Base-by-base conservation (phyloP, 805 yeast genomes). In the Yarrowia phangngaensis region DNA sequence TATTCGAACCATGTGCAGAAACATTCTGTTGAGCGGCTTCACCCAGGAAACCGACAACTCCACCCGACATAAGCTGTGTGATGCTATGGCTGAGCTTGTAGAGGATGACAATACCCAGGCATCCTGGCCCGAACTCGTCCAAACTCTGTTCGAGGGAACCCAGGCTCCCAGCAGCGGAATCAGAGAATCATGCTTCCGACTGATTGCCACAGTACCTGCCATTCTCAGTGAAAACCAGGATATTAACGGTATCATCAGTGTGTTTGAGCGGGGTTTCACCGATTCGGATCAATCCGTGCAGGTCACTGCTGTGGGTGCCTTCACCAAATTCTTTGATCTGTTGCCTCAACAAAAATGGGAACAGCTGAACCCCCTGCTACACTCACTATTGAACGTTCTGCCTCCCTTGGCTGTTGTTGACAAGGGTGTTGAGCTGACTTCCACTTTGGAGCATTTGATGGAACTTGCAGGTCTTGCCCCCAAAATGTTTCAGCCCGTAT, bases 381-480 rank as follows among this genome's bases (percentile, higher is more conserved):
- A 97, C 43, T 77, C 80, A 56, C 69, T 92, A 59, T 72, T 92
- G 56, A 86, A 86, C 64, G 84, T 95, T 34, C 73, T 92, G 58
- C 96, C 96, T 45, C 81, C 87, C 56, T 77, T 92, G 53, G 72
- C 88, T 52, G 81, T 78, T 54, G 78, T 73, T 59, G 89, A 90
- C 34, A 84, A 87, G 60, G 92, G 86, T 52, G 70, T 74, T 12
- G 85, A 95, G 6, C 74, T 92, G 55, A 82, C 95, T 1, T 74
- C 87, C 5, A 95, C 89, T n/a, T 75, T 92, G 56, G 95, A 88
- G 64, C 76, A 88, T 6, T 71, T 92, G 56, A 87, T 89, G 50
- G 97, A 92, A 58, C 74, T 92, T 52, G 96, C 89, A 8, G 90
- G 83, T 54, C 69, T 89, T 52, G 97, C 97, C 7, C 97, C 98